Evolutionary conservation across 495 filamentous ascomycete genomes (phyloP).

Genomic region (Halenospora varia): DNA sequence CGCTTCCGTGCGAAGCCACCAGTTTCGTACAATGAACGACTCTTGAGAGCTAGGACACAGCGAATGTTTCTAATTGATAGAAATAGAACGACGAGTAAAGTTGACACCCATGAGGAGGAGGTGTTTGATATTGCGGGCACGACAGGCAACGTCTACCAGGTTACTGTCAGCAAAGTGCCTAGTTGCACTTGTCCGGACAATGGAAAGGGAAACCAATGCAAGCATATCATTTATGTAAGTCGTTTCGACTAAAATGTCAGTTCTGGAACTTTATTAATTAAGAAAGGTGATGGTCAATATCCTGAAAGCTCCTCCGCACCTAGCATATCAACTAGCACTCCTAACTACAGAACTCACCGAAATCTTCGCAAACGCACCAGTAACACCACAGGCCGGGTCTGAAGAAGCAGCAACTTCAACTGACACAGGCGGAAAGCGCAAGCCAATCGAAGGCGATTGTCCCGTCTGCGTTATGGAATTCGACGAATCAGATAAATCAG

Average conservation of each 20-base stretch:
- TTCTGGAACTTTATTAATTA: not conserved
- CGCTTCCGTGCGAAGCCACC: slow-evolving; percentile 14
- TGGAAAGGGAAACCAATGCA: slow-evolving; percentile 66
- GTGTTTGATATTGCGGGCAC: slow-evolving; percentile 66
- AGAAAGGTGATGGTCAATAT: slow-evolving; percentile 52
- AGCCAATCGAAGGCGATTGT: slow-evolving; percentile 65
- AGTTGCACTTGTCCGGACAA: slow-evolving; percentile 66
- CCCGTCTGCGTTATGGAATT: slow-evolving; percentile 71
- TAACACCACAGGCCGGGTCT: slow-evolving; percentile 16
- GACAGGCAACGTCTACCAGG: slow-evolving; percentile 71
- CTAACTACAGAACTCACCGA: slow-evolving; percentile 59
- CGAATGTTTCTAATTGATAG: slow-evolving; percentile 26
- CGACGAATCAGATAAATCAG: slow-evolving; percentile 29
- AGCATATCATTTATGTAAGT: slow-evolving; percentile 39
- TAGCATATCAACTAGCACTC: slow-evolving; percentile 70
- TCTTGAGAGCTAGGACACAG: slow-evolving; percentile 18
- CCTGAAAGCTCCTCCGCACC: slow-evolving; percentile 47
- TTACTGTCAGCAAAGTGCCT: slow-evolving; percentile 46
- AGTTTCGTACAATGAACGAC: slow-evolving; percentile 12
- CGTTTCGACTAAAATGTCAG: not conserved
- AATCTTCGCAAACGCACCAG: slow-evolving; percentile 54
- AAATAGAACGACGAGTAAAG: slow-evolving; percentile 7
- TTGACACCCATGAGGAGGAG: slow-evolving; percentile 32
- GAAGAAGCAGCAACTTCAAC: slow-evolving; percentile 13
- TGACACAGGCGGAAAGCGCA: slow-evolving; percentile 26